phyloP scores from a whole-genome alignment of 768 basidiomycete genomes.

The Mrakia frigida region DNA sequence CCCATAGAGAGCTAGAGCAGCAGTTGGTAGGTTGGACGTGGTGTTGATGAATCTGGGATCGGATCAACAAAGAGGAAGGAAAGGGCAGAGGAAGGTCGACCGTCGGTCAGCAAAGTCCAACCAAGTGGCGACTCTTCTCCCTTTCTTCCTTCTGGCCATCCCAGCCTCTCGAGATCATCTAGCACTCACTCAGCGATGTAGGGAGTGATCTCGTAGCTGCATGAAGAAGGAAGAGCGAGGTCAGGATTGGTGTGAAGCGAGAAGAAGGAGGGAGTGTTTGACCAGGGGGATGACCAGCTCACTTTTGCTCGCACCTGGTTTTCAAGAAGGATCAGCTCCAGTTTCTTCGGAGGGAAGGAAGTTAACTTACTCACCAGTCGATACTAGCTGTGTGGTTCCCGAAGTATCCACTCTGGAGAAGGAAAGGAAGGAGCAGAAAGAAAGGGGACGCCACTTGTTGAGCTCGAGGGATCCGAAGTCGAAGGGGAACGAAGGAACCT shows the following conservation, averaged over 20 bases:
- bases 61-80: background rate
- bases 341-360: too few relatives aligned
- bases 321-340: background rate
- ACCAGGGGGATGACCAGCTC: background rate
- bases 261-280: background rate
- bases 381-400: background rate
- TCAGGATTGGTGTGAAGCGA: background rate
- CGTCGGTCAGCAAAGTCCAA: background rate
- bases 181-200: slow-evolving; percentile 21
- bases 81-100: too few relatives aligned
- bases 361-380: background rate
- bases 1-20: slow-evolving; percentile 10
- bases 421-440: background rate
- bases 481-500: background rate
- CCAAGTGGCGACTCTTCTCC: background rate
- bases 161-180: background rate
- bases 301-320: background rate
- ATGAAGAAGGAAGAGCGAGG: background rate
- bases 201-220: background rate
- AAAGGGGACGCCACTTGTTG: background rate
- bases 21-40: background rate
- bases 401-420: too few relatives aligned
- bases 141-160: background rate
- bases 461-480: background rate
- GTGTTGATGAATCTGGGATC: slow-evolving; percentile 28